Percentiles rank a stretch among this genome's conserved stretches.
phyloP scores from a whole-genome alignment of 225 moss, liverwort and hornwort species.

The Polytrichum formosum region DNA sequence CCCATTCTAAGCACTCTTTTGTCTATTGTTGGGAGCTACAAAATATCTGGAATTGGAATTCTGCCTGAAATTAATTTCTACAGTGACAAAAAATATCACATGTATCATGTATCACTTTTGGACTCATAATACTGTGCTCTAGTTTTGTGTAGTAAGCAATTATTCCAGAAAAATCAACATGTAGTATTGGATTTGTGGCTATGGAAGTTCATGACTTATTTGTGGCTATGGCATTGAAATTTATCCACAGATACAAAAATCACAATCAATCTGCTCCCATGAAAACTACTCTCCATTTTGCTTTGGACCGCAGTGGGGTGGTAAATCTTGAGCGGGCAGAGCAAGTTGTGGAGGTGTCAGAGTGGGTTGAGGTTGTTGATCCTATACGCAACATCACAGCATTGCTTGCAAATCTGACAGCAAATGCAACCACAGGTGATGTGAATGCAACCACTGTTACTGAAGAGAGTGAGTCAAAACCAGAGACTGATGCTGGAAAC shows the following conservation, averaged over 20 bases:
- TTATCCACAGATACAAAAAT: constrained; percentile 67
- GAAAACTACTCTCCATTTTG: constrained; percentile 82
- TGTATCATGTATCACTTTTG: too few species aligned
- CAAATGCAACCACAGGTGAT: constrained; percentile 43
- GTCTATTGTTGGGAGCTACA: too few species aligned
- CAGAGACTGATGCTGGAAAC: constrained; percentile 28
- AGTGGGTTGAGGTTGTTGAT: constrained; percentile 87
- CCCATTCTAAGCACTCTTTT: too few species aligned
- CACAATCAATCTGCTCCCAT: constrained; percentile 90
- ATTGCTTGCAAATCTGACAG: constrained; percentile 48
- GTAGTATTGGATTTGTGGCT: too few species aligned
- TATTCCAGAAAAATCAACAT: too few species aligned
- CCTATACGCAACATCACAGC: constrained; percentile 45
- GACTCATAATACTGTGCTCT: too few species aligned
- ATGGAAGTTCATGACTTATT: too few species aligned
- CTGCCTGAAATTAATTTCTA: too few species aligned
- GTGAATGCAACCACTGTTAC: constrained; percentile 15
- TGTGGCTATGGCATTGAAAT: too few species aligned
- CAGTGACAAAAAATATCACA: too few species aligned
- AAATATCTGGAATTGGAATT: too few species aligned
- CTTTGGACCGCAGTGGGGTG: constrained; percentile 80
- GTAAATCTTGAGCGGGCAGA: constrained; percentile 84
- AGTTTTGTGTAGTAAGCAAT: too few species aligned
- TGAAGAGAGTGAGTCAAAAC: constrained; percentile 46
- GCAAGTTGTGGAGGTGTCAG: constrained; percentile 88